These are phyloP conservation scores for Jaapia argillacea DNA, from an alignment of 768 basidiomycete species.

Conservation along the genomic window DNA sequence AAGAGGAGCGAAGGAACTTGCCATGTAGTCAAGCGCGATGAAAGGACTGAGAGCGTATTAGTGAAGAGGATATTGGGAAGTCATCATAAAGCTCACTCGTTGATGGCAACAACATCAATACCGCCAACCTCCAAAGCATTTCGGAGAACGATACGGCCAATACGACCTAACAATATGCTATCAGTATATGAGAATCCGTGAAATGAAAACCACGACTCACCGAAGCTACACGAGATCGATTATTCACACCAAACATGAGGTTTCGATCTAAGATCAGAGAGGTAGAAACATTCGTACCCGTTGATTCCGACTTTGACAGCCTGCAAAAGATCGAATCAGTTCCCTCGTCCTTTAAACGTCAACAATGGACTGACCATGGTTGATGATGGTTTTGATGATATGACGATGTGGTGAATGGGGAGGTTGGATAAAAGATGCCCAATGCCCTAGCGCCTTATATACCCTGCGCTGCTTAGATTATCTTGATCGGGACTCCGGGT, in stretches of 20 bases:
- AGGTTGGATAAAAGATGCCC: too few species aligned
- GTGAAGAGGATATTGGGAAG: slow-evolving; percentile 1
- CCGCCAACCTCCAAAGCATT: slow-evolving; percentile 75
- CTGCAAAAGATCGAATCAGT: slow-evolving; percentile 3
- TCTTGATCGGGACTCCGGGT: too few species aligned
- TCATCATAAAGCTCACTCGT: slow-evolving; percentile 57
- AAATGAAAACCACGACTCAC: slow-evolving; percentile 30
- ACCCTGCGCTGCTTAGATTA: too few species aligned
- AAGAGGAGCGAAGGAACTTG: slow-evolving; percentile 18
- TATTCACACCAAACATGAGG: not conserved
- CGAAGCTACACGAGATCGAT: slow-evolving; percentile 43
- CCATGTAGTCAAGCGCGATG: slow-evolving; percentile 97
- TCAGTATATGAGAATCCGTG: not conserved
- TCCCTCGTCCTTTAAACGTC: not conserved
- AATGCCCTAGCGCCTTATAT: too few species aligned
- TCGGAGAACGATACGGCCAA: slow-evolving; percentile 96
- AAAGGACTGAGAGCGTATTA: slow-evolving; percentile 58
- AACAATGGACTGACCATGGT: not conserved
- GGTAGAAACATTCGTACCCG: slow-evolving; percentile 46
- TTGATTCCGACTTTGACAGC: slow-evolving; percentile 92
- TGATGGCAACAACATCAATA: slow-evolving; percentile 85
- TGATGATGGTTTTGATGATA: not conserved
- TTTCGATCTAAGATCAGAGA: not conserved
- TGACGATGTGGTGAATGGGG: too few species aligned
- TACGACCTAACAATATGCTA: slow-evolving; percentile 61